Percentiles rank a stretch among this genome's conserved stretches.
Evolutionary conservation across 2,329 filamentous ascomycete genomes (phyloP).

Genomic region (Gremmenia infestans): DNA sequence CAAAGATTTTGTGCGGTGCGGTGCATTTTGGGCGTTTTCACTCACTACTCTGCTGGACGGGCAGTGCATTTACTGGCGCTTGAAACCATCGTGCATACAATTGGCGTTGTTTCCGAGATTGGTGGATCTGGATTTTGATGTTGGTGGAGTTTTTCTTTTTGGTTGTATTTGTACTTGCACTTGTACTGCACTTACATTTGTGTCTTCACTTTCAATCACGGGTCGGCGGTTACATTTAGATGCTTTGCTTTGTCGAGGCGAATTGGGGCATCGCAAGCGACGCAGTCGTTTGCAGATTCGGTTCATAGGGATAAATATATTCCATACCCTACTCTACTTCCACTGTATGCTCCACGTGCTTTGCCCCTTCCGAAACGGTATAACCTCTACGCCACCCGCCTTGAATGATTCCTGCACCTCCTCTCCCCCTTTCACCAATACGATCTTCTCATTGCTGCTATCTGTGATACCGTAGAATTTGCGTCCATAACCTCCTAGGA

Average conservation of each 20-base stretch:
- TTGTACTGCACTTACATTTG: not conserved
- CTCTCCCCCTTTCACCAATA: conserved; percentile 21
- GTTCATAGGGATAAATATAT: not conserved
- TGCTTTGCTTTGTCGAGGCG: not conserved
- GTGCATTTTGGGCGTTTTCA: not conserved
- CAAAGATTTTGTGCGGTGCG: no score
- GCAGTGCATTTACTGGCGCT: not conserved
- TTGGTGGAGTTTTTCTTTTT: no score
- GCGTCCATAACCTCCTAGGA: conserved; percentile 49
- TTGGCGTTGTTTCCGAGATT: not conserved
- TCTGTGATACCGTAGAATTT: conserved; percentile 44
- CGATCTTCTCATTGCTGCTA: conserved; percentile 18
- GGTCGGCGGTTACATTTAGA: no score
- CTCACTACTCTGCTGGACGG: not conserved
- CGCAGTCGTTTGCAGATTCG: not conserved
- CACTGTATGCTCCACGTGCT: conserved; percentile 43
- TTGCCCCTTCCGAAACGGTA: conserved; percentile 19
- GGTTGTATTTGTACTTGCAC: no score
- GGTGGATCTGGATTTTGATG: not conserved
- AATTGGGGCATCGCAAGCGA: not conserved
- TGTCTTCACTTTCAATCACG: not conserved
- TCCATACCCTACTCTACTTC: conserved; percentile 5
- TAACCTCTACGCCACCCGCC: conserved; percentile 47
- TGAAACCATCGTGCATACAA: not conserved
- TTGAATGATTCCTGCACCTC: conserved; percentile 43